Conservation (phyloP, 768 basidiomycete genomes). For the Crucibulum laeve region DNA sequence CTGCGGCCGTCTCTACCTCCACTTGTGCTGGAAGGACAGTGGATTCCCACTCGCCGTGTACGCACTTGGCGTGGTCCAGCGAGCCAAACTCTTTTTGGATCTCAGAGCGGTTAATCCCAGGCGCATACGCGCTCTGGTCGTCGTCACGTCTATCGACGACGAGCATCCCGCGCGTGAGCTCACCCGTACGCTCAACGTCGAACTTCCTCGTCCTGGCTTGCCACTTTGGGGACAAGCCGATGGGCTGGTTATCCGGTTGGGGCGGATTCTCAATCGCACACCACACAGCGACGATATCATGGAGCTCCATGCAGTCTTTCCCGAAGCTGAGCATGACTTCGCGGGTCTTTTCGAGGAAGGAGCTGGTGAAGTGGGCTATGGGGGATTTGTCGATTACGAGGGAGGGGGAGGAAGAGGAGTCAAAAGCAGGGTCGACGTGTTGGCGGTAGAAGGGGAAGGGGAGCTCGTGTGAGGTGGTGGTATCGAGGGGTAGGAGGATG, state of each 20-base stretch:
- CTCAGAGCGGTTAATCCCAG: conserved; percentile 60
- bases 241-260: conserved; percentile 17
- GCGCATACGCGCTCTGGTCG: conserved; percentile 59
- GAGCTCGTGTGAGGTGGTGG: conserved; percentile 77
- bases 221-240: conserved; percentile 51
- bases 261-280: conserved; percentile 75
- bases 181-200: conserved; percentile 73
- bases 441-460: conserved; percentile 61
- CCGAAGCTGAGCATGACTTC: conserved; percentile 78
- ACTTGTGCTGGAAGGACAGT: conserved; percentile 51
- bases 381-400: conserved; percentile 43
- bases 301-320: conserved; percentile 83
- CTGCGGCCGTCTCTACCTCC: conserved; percentile 33
- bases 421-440: conserved; percentile 60
- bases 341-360: conserved; percentile 70
- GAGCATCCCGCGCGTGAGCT: conserved; percentile 83
- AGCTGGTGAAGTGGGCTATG: conserved; percentile 71
- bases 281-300: conserved; percentile 89
- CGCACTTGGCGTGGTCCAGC: conserved; percentile 1
- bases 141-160: conserved; percentile 77
- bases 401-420: conserved; percentile 46
- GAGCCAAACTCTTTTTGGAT: conserved; percentile 51
- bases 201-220: conserved; percentile 45
- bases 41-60: conserved; percentile 35
- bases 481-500: conserved; percentile 72